Conservation (phyloP, 768 basidiomycete species). For the Pisolithus marmoratus region DNA sequence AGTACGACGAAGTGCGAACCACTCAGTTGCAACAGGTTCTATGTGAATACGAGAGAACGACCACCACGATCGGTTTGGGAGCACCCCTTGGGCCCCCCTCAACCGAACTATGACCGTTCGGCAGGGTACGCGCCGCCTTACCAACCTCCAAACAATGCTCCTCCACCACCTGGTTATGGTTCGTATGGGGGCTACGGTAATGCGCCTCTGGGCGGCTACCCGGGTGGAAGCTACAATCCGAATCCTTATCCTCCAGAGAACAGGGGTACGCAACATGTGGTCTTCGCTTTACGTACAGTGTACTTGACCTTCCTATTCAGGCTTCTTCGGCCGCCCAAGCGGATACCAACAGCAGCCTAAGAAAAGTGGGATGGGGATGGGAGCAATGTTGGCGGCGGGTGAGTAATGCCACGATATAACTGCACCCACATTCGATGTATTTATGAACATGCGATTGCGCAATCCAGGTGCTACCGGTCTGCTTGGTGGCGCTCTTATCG, state of each 20-base stretch:
- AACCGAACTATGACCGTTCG: conserved; percentile 22
- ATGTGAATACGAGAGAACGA: conserved; percentile 58
- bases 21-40: conserved; percentile 49
- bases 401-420: conserved; percentile 6
- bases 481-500: conserved; percentile 57
- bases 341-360: conserved; percentile 32
- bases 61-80: conserved; percentile 67
- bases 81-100: conserved; percentile 64
- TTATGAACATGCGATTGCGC: conserved; percentile 1
- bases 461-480: conserved; percentile 53
- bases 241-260: conserved; percentile 12
- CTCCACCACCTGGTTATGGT: no score
- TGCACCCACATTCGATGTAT: background rate
- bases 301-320: conserved; percentile 12
- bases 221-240: conserved; percentile 9
- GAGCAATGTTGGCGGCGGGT: conserved; percentile 44
- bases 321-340: conserved; percentile 27
- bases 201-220: conserved; percentile 12
- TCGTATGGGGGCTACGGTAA: conserved; percentile 18
- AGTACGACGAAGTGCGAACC: background rate
- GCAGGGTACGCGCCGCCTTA: conserved; percentile 23
- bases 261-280: conserved; percentile 16
- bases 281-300: background rate
- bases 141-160: conserved; percentile 1
- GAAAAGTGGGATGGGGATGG: conserved; percentile 46